phyloP scores from a whole-genome alignment of 768 basidiomycete species.

The Chalciporus sphaerocephalus region DNA sequence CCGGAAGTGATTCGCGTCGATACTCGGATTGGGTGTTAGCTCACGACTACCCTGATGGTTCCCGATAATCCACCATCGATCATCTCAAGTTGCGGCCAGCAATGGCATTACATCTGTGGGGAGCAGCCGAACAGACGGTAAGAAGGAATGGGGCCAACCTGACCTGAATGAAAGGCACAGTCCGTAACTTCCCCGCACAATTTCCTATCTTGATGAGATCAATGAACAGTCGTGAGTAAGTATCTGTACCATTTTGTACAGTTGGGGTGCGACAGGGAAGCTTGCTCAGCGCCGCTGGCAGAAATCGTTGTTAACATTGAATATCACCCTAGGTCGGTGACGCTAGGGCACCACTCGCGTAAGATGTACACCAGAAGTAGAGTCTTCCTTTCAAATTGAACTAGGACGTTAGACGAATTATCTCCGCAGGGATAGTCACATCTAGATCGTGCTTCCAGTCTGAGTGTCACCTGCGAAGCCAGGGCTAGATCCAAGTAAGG shows the following conservation, averaged over 20 bases:
- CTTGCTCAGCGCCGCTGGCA: not conserved
- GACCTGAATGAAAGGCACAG: not conserved
- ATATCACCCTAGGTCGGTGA: too few relatives aligned
- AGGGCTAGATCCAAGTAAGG: not conserved
- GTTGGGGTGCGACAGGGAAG: not conserved
- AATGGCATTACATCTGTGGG: too few relatives aligned
- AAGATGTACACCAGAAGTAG: not conserved
- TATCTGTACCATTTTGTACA: not conserved
- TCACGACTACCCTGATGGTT: not conserved
- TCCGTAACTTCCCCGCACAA: not conserved
- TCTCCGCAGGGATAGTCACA: not conserved
- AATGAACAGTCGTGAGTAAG: not conserved
- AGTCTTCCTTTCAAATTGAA: too few relatives aligned
- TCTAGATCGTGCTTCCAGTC: not conserved
- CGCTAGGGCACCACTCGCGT: not conserved
- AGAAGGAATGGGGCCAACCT: not conserved
- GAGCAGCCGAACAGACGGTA: too few relatives aligned
- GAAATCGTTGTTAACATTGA: too few relatives aligned
- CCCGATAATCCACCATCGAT: too few relatives aligned
- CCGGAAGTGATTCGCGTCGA: not conserved
- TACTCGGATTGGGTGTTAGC: not conserved
- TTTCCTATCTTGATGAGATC: not conserved
- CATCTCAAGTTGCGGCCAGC: too few relatives aligned
- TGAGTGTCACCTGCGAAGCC: not conserved
- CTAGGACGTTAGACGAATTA: not conserved